Percentiles rank a stretch among this genome's conserved stretches.
phyloP scores from a whole-genome alignment of 2,329 filamentous ascomycete genomes.

The Sarocladium strictum region DNA sequence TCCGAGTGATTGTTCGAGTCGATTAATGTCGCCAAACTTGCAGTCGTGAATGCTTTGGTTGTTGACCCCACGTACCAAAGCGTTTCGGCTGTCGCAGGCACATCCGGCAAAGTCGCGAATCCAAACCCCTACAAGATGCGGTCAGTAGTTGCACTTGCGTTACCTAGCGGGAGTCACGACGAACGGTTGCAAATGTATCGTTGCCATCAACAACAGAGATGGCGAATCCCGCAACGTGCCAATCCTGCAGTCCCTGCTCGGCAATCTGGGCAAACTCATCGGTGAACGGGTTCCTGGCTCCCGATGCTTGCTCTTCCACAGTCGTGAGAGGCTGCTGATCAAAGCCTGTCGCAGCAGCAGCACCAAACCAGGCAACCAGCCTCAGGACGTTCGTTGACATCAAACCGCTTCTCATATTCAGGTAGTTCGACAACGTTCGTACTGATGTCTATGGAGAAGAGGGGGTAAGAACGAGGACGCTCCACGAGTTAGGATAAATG shows the following conservation, averaged over 20 bases:
- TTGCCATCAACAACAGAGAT: conserved; percentile 42
- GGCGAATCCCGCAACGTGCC: conserved; percentile 42
- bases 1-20: conserved; percentile 29
- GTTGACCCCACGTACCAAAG: conserved; percentile 51
- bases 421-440: too few relatives aligned
- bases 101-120: conserved; percentile 27
- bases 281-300: conserved; percentile 12
- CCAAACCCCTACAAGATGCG: conserved; percentile 21
- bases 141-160: too few relatives aligned
- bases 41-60: conserved; percentile 49
- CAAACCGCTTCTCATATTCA: too few relatives aligned
- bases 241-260: conserved; percentile 21
- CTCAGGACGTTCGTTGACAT: not conserved
- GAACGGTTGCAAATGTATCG: conserved; percentile 29
- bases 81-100: conserved; percentile 36
- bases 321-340: not conserved
- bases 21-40: conserved; percentile 43
- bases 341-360: not conserved
- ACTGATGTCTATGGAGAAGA: too few relatives aligned
- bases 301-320: not conserved
- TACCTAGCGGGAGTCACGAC: too few relatives aligned
- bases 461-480: too few relatives aligned
- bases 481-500: too few relatives aligned
- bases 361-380: not conserved
- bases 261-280: conserved; percentile 10